A percentile compares a stretch with the other conserved stretches of the same genome.
Conservation (phyloP, 306 rosid genomes). For the Lotus japonicus region DNA sequence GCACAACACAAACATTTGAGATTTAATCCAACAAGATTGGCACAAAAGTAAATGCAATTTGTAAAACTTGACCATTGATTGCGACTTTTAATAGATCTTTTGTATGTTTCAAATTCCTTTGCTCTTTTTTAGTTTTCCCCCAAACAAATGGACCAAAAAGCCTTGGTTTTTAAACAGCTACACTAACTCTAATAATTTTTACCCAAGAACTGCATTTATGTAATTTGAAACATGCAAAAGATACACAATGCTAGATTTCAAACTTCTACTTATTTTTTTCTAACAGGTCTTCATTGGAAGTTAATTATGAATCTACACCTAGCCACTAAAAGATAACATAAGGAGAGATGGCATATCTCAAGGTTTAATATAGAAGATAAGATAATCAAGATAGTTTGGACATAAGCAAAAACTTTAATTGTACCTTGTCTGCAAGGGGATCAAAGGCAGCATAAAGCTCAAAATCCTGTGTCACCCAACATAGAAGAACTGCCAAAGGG, state of each 20-base stretch:
- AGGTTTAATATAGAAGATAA: background rate
- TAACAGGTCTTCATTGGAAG: background rate
- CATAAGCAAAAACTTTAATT: background rate
- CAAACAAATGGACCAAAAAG: background rate
- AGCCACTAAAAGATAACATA: background rate
- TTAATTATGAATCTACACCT: conserved; percentile 1
- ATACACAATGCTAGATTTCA: background rate
- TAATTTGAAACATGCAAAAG: background rate
- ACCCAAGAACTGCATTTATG: background rate
- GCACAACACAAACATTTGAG: conserved; percentile 16
- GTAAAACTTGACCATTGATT: background rate
- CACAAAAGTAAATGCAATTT: background rate
- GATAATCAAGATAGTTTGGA: conserved; percentile 3
- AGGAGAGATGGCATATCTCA: background rate
- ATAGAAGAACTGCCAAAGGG: conserved; percentile 72
- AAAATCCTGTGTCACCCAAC: conserved; percentile 98
- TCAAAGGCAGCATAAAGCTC: conserved; percentile 99
- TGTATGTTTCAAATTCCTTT: background rate
- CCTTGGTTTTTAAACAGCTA: background rate
- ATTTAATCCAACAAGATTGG: background rate
- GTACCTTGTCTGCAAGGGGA: conserved; percentile 97
- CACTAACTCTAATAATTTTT: background rate
- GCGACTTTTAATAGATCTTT: background rate
- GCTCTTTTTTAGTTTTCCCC: background rate
- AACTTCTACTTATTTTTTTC: background rate